These are phyloP conservation scores for Actinidia arguta DNA, from an alignment of 179 eudicot genomes.

Conservation along the genomic window DNA sequence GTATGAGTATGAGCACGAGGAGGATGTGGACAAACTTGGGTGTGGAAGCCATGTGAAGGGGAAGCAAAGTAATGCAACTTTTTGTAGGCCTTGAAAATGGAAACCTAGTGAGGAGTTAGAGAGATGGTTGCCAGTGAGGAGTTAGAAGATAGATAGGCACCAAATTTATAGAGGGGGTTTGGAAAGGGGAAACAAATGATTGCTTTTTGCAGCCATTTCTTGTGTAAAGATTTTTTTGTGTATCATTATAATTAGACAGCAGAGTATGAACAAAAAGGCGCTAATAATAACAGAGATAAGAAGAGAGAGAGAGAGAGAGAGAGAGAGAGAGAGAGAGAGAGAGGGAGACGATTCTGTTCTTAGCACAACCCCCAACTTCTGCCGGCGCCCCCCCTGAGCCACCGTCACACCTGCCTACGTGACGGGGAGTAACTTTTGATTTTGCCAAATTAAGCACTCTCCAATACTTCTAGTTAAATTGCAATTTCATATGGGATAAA, in stretches of 20 bases:
- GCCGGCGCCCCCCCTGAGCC: not conserved
- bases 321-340: not conserved
- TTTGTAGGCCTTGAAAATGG: not conserved
- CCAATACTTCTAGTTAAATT: no score
- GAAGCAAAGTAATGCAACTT: not conserved
- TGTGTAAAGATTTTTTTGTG: not conserved
- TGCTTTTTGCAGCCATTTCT: conserved; percentile 27
- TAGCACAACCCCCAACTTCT: not conserved
- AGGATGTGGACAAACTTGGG: not conserved
- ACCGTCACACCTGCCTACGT: conserved; percentile 17
- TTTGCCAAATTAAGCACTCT: no score
- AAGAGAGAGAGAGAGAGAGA: not conserved
- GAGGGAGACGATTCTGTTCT: conserved; percentile 21
- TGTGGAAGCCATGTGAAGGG: not conserved
- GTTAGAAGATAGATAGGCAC: not conserved
- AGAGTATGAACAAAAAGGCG: not conserved
- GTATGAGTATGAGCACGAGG: conserved; percentile 8
- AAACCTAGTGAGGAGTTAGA: not conserved
- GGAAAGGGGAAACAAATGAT: conserved; percentile 23
- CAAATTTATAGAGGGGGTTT: conserved; percentile 26
- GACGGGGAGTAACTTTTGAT: no score
- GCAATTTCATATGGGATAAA: no score
- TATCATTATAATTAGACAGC: not conserved
- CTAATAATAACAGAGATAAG: no score
- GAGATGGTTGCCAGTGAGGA: not conserved